Percentiles rank a stretch among this genome's conserved stretches.
These are phyloP conservation scores for Saccharomyces hybrid DNA, from an alignment of 1,139 yeast species.

Conservation along the genomic window DNA sequence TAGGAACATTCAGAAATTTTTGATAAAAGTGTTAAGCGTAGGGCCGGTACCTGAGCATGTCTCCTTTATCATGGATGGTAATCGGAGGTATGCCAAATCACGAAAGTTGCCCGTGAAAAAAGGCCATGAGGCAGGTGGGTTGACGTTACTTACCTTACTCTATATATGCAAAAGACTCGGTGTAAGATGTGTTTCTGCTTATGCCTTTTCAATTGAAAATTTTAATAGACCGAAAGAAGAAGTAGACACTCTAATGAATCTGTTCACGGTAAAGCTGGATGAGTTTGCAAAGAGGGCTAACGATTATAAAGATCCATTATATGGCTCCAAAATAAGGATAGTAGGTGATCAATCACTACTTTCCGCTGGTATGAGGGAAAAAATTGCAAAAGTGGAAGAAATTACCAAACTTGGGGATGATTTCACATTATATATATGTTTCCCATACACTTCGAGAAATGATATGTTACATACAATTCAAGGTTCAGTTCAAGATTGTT, in stretches of 20 bases:
- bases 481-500: slow-evolving; percentile 32
- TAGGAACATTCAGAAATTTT: slow-evolving; percentile 34
- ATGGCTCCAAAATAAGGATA: slow-evolving; percentile 43
- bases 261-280: slow-evolving; percentile 59
- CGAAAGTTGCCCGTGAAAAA: slow-evolving; percentile 62
- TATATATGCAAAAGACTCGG: slow-evolving; percentile 45
- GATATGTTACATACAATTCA: slow-evolving; percentile 69
- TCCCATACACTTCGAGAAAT: slow-evolving; percentile 91
- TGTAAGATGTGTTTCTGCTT: slow-evolving; percentile 73
- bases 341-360: slow-evolving; percentile 64
- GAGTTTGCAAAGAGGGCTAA: slow-evolving; percentile 25
- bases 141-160: slow-evolving; percentile 49
- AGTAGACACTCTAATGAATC: slow-evolving; percentile 71
- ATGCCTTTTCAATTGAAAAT: slow-evolving; percentile 92
- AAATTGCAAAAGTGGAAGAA: slow-evolving; percentile 54
- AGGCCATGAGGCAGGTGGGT: slow-evolving; percentile 89
- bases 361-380: slow-evolving; percentile 57
- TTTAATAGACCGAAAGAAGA: slow-evolving; percentile 76
- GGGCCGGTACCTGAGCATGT: slow-evolving; percentile 85
- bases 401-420: slow-evolving; percentile 43
- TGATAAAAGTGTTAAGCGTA: slow-evolving; percentile 49
- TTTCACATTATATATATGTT: slow-evolving; percentile 72
- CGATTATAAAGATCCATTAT: slow-evolving; percentile 48
- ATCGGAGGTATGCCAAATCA: slow-evolving; percentile 72
- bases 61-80: slow-evolving; percentile 96